A percentile compares a stretch with the other conserved stretches of the same genome.
These are phyloP conservation scores for Cynara cardunculus DNA, from an alignment of 129 eudicot genomes.

Conservation along the genomic window DNA sequence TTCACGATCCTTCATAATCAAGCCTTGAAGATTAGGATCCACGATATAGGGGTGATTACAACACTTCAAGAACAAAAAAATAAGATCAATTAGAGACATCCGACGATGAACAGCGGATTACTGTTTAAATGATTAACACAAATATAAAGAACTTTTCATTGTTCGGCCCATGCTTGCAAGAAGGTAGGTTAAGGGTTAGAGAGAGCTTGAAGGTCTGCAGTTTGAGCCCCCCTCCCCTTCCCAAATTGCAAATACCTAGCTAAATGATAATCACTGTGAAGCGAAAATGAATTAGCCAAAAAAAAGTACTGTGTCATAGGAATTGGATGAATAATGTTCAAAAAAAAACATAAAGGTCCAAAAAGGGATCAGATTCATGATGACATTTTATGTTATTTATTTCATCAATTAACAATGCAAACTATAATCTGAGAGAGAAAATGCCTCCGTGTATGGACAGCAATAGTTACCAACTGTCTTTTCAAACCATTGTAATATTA, in stretches of 20 bases:
- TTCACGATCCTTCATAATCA: slow-evolving; percentile 38
- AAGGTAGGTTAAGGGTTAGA: too few species aligned
- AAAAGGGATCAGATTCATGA: too few species aligned
- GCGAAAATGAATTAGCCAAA: too few species aligned
- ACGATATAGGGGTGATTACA: slow-evolving; percentile 82
- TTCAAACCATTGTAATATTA: too few species aligned
- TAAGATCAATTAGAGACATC: slow-evolving; percentile 21
- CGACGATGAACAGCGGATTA: not conserved
- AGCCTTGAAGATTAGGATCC: slow-evolving; percentile 39
- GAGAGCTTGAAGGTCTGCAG: too few species aligned
- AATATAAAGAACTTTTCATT: not conserved
- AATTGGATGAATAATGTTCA: not conserved
- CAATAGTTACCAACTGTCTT: too few species aligned
- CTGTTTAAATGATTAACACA: not conserved
- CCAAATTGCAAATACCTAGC: too few species aligned
- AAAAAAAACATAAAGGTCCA: too few species aligned
- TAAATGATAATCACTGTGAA: too few species aligned
- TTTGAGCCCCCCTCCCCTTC: too few species aligned
- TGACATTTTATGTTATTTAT: not conserved
- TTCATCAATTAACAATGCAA: not conserved
- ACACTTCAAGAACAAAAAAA: slow-evolving; percentile 46
- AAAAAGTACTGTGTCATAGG: too few species aligned
- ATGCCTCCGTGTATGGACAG: not conserved
- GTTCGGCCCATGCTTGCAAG: too few species aligned
- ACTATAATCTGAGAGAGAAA: not conserved